Base-by-base conservation (phyloP, 2,329 filamentous ascomycete genomes). In the Bipolaris bicolor region DNA sequence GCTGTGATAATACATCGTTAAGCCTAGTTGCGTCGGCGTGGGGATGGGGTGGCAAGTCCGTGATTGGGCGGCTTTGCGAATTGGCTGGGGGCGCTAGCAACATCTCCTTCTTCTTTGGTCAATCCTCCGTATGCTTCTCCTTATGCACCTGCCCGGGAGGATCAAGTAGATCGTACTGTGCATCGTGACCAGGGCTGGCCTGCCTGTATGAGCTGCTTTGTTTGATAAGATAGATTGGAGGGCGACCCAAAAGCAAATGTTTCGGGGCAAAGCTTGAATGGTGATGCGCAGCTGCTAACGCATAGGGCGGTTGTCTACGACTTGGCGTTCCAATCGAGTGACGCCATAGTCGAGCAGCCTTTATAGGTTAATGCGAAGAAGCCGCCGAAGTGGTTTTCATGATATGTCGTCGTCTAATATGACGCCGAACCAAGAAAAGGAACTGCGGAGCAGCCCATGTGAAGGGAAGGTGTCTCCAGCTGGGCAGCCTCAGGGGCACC, bases 81-180 rank as follows among this genome's bases (percentile, higher is more conserved):
- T 60, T 60, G 50, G 20, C 53, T 33, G 22, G 39, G 40, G 52
- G 53, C 61, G 59, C 61, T 63, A 62, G 43, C 39, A 31, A 62
- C 29, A 44, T 52, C 52, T 58, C 61, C 61, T 63, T 63, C 61
- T 61, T 24, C 50, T 62, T 63, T 57, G 3, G 61, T 55, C 48
- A 29, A 40, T 45, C 11, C 55, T 63, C 61, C 59, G 61, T 45
- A 45, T 37, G 45, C 50, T 39, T 31, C 47, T 50, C 45, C 52
- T 57, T 43, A 55, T 49, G 40, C 57, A 60, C 59, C 59, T 62
- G 59, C 59, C 59, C 53, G 47, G 52, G 49, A 60, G 24, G 59
- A 55, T 55, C 47, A 54, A 55, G 57, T 62, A 48, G 52, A 57
- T 50, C 44, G 47, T 51, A 41, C 26, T 11, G n/a, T 45, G 49